Evolutionary conservation across 2,329 filamentous ascomycete species (phyloP), one percentile per base, ranked within the genome.

Genomic region (Paramyrothecium roridum): DNA sequence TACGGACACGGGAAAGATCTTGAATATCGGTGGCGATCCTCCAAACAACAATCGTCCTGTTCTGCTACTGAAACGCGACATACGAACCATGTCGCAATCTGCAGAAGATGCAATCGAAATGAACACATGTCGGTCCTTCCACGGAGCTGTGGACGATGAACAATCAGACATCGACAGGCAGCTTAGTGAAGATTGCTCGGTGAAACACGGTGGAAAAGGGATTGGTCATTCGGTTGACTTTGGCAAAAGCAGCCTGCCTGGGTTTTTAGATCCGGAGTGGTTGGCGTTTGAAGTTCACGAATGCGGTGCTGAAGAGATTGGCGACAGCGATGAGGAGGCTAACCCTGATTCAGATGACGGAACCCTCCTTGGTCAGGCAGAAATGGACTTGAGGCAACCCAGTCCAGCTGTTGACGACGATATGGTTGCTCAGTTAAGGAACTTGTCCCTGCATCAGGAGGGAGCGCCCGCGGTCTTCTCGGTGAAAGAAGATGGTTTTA

Each of bases 231-330:
- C 51, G 47, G 54, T 40, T 17, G 51, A 51, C 2, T 50, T 54
- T 22, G 48, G 50, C n/a, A 58, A 53, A 12, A 64, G 60, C 49
- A 64, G 57, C 22, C 63, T 96, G 3, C 91, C 91, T 1, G 78
- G 80, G 1, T 88, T 92, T 57, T 77, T 96, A 0, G 93, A 96
- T 62, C 86, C 89, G 0, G 93, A 96, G 70, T 97, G 93, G 93
- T 83, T 96, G 60, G 93, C 93, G 0, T 84, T 97, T 17, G 91
- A 96, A 67, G 90, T 96, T 1, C 95, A 88, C 67, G 82, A 93
- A 0, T 84, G 96, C 17, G 91, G 96, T 67, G 90, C 96, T 1
- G 95, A 88, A 67, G 82, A 84, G 17, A 86, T 90, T 43, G n/a
- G 4, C 37, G n/a, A 16, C 13, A 43, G 13, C 63, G 79, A 85